Percentiles rank a stretch among this genome's conserved stretches.
Conservation (phyloP, 768 basidiomycete species). For the Gymnopilus junonius region DNA sequence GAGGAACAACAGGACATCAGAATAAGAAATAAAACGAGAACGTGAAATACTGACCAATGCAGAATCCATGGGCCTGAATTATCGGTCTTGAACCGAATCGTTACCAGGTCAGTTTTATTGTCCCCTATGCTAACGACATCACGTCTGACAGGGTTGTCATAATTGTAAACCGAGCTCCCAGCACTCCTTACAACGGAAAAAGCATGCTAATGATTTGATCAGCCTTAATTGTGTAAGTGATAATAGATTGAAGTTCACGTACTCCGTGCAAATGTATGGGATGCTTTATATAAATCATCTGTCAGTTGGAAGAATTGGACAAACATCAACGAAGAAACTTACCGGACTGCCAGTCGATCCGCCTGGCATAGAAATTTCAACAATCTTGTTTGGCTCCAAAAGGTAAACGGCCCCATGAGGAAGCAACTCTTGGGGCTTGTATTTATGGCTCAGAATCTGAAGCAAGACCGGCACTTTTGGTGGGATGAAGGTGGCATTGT, state of each 20-base stretch:
- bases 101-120: slow-evolving; percentile 39
- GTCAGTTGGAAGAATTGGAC: neutral
- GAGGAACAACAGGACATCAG: neutral
- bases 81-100: slow-evolving; percentile 63
- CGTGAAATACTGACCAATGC: slow-evolving; percentile 30
- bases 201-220: slow-evolving; percentile 31
- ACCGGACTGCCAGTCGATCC: slow-evolving; percentile 39
- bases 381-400: slow-evolving; percentile 45
- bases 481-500: slow-evolving; percentile 37
- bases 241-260: slow-evolving; percentile 6
- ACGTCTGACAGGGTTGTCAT: slow-evolving; percentile 49
- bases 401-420: slow-evolving; percentile 46
- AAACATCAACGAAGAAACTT: slow-evolving; percentile 14
- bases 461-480: slow-evolving; percentile 49
- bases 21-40: neutral
- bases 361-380: slow-evolving; percentile 53
- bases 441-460: slow-evolving; percentile 46
- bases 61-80: slow-evolving; percentile 63
- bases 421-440: slow-evolving; percentile 39
- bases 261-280: slow-evolving; percentile 51
- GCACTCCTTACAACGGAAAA: slow-evolving; percentile 47
- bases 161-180: slow-evolving; percentile 41
- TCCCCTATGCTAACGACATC: slow-evolving; percentile 41
- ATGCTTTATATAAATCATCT: slow-evolving; percentile 29
- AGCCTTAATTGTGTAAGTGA: too few species aligned